A percentile compares a stretch with the other conserved stretches of the same genome.
phyloP scores from a whole-genome alignment of 257 asterid species.

The Fraxinus pennsylvanica region DNA sequence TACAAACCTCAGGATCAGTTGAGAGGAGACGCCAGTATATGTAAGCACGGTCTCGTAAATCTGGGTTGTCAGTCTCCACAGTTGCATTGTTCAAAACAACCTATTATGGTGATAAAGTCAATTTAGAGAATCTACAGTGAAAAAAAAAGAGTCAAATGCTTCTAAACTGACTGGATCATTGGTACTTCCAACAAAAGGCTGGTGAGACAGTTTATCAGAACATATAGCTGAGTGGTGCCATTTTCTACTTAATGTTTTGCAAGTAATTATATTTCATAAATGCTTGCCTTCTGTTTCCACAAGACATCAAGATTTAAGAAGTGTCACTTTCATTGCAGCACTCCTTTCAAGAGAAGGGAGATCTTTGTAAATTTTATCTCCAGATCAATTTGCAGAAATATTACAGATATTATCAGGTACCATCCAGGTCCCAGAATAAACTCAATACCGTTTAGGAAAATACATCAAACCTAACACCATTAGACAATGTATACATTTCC shows the following conservation, averaged over 20 bases:
- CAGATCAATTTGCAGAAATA: neutral
- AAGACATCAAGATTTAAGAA: neutral
- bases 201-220: neutral
- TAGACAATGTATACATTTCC: neutral
- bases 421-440: neutral
- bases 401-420: neutral
- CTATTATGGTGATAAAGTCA: conserved; percentile 34
- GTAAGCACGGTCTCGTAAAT: conserved; percentile 98
- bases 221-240: neutral
- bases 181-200: neutral
- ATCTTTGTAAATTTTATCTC: neutral
- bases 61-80: conserved; percentile 98
- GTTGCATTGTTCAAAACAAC: conserved; percentile 98
- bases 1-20: conserved; percentile 96
- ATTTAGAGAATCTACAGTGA: neutral
- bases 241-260: neutral
- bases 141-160: neutral
- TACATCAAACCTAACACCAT: neutral
- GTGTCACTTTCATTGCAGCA: neutral
- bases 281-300: neutral
- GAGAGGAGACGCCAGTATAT: conserved; percentile 99
- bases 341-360: neutral
- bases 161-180: neutral
- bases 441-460: neutral
- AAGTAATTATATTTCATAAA: neutral